A percentile compares a stretch with the other conserved stretches of the same genome.
Evolutionary conservation across 73 alveolate genomes (phyloP).

Genomic region (Paramecium sonneborni): DNA sequence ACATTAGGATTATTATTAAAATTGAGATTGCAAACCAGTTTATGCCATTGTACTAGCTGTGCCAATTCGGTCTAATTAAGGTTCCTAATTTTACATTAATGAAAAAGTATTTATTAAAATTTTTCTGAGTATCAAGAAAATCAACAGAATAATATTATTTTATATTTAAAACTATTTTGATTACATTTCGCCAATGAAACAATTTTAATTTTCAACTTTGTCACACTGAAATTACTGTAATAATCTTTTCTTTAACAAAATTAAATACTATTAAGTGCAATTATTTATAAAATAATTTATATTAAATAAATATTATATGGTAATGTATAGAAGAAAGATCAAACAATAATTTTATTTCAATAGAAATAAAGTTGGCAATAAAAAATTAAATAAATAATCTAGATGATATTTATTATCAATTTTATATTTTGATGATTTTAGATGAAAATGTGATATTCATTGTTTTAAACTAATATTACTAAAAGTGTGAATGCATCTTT

Average conservation of each 20-base stretch:
- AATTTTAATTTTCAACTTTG: neutral
- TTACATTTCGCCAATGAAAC: too few relatives aligned
- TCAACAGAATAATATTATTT: neutral
- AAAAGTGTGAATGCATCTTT: constrained; percentile 38
- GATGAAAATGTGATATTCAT: too few relatives aligned
- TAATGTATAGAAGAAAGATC: too few relatives aligned
- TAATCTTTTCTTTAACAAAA: neutral
- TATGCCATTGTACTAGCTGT: neutral
- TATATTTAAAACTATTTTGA: neutral
- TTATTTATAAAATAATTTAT: too few relatives aligned
- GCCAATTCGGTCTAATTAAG: too few relatives aligned
- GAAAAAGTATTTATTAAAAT: neutral
- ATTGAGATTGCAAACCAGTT: neutral
- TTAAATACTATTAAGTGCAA: too few relatives aligned
- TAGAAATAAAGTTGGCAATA: too few relatives aligned
- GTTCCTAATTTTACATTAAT: neutral
- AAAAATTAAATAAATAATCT: too few relatives aligned
- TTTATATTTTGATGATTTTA: too few relatives aligned
- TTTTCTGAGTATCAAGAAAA: neutral
- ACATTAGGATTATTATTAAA: neutral
- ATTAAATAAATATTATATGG: too few relatives aligned
- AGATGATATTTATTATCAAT: neutral
- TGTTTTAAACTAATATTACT: neutral
- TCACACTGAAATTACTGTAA: neutral
- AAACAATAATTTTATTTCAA: too few relatives aligned